Conservation (phyloP, 2,329 filamentous ascomycete species). For the Amauroascus verrucosus region DNA sequence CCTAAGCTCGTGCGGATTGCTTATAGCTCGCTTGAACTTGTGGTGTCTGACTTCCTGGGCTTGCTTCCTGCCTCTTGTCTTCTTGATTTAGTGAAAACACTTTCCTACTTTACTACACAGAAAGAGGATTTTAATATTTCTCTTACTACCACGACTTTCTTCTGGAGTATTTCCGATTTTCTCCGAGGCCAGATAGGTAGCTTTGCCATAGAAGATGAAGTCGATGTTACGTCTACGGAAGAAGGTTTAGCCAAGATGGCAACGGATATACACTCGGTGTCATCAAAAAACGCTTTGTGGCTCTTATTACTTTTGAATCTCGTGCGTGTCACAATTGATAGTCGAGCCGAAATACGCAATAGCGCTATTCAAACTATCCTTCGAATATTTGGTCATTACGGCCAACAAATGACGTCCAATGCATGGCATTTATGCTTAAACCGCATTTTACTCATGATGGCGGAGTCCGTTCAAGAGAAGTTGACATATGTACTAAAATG, state of each 20-base stretch:
- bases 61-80: constrained; percentile 62
- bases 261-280: constrained; percentile 47
- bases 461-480: constrained; percentile 57
- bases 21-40: constrained; percentile 80
- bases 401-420: constrained; percentile 63
- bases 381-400: constrained; percentile 84
- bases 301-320: constrained; percentile 31
- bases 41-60: constrained; percentile 86
- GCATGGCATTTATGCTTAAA: constrained; percentile 78
- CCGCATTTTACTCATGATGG: constrained; percentile 66
- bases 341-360: constrained; percentile 35
- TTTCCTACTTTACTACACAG: constrained; percentile 83
- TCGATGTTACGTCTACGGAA: constrained; percentile 43
- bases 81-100: constrained; percentile 68
- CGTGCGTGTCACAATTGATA: constrained; percentile 33
- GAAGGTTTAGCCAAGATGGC: constrained; percentile 50
- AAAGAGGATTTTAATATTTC: constrained; percentile 90
- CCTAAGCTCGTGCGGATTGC: constrained; percentile 70
- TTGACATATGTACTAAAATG: constrained; percentile 19
- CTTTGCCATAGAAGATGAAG: constrained; percentile 29
- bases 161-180: constrained; percentile 91
- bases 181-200: constrained; percentile 46
- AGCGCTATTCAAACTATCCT: constrained; percentile 80
- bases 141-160: constrained; percentile 86
- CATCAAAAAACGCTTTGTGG: constrained; percentile 40